Base-by-base conservation (phyloP, 192 early-diverging fungal species). In the Coemansia sp. region DNA sequence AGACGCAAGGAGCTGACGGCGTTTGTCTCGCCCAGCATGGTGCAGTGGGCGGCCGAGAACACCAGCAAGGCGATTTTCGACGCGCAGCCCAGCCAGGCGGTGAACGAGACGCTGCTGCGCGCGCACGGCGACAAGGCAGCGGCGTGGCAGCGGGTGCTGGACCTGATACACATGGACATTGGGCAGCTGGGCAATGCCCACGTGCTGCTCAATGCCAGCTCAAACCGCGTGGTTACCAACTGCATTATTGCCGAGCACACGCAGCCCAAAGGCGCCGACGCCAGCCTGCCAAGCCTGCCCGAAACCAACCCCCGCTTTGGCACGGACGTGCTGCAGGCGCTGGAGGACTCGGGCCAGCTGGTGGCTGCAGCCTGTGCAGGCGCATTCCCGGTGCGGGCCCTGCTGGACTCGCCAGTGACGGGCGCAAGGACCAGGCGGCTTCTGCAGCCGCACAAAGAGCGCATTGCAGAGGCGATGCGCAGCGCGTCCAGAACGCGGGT, bases 101-200 rank as follows among this genome's bases (percentile, higher is more conserved):
- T 94, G 11, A 63, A 75, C 38, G 88, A 90, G 65, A 87, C 81
- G 20, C 72, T 90, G 66, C 60, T 90, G 53, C 86, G 82, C 45
- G 84, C 86, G 30, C 54, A 60, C 19, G 81, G 72, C 63, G 70
- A 50, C 41, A 72, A 61, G 61, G 13, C 33, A 15, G 16, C 3
- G 3, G 69, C 65, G 35, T 71, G 70, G 70, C 65, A 31, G 26
- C 45, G 44, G 0, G 58, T 78, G 21, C 50, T 70, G 43, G 63
- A 36, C 8, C 59, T 78, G 10, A 53, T 70, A 44, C 18, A 38
- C 6, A 52, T 40, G 1, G 42, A 55, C 3, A 16, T 65, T 15
- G 57, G 9, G 7, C 53, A 16, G 13, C 23, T 41, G 3, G 63
- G 46, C 42, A 55, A 35, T 14, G 23, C 28, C 38, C 67, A 70